Evolutionary conservation across 192 early-diverging fungal genomes (phyloP).

Genomic region (Coemansia sp.): DNA sequence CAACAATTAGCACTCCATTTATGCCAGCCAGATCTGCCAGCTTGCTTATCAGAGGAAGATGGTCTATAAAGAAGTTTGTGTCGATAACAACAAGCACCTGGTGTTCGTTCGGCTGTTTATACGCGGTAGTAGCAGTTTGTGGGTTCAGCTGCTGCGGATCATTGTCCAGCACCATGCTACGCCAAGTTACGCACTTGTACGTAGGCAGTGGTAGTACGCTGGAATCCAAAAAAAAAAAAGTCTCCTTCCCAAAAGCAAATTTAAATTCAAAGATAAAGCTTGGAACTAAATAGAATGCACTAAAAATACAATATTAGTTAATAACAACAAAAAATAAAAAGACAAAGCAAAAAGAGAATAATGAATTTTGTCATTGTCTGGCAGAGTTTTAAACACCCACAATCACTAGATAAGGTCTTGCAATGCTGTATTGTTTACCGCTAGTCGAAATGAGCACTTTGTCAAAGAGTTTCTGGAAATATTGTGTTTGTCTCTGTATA

Average conservation of each 20-base stretch:
- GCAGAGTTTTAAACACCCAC: too few species aligned
- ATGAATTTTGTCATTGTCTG: too few species aligned
- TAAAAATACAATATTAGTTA: neutral
- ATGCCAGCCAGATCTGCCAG: slow-evolving; percentile 12
- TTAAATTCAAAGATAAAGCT: neutral
- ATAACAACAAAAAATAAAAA: neutral
- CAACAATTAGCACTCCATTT: slow-evolving; percentile 22
- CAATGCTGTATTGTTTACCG: too few species aligned
- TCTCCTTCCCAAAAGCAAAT: neutral
- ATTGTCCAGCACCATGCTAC: slow-evolving; percentile 4
- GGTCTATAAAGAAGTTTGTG: slow-evolving; percentile 47
- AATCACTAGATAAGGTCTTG: too few species aligned
- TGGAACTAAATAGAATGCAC: neutral
- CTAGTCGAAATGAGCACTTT: too few species aligned
- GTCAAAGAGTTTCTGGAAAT: too few species aligned
- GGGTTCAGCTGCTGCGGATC: neutral
- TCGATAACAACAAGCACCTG: slow-evolving; percentile 35
- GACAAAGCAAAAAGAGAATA: too few species aligned
- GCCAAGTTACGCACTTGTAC: neutral
- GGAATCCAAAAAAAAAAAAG: neutral
- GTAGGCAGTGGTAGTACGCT: neutral
- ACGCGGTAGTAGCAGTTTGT: neutral
- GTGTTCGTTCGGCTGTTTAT: slow-evolving; percentile 17
- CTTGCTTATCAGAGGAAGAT: slow-evolving; percentile 22
- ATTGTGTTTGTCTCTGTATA: neutral